Evolutionary conservation across 306 rosid species (phyloP), one percentile per base, ranked within the genome.

Genomic region (Biancaea sappan): DNA sequence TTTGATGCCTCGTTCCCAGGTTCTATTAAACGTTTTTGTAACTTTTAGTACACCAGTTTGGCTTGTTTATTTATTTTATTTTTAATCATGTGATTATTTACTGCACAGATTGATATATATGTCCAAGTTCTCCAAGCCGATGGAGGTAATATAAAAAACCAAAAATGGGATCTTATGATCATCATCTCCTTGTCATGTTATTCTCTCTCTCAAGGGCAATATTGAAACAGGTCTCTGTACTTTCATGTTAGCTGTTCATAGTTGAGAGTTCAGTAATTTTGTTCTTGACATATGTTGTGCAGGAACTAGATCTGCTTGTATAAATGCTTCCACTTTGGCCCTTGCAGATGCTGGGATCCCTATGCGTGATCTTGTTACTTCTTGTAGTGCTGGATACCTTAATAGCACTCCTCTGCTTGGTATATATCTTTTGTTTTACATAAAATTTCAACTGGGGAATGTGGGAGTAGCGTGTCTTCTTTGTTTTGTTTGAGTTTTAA

Each of bases 271-370:
- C 8, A 21, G 24, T 57, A 21, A 32, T 71, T 69, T 41, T 76
- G 25, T 74, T 77, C 44, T 44, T 47, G 48, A 77, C 77, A 69
- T 35, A 52, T 25, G 43, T 63, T 50, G 10, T 72, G 61, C 79
- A 91, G 98, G 98, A 76, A 91, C 98, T 58, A 83, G 98, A 83
- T 91, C 96, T 76, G 97, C 98, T 28, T 94, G 98, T 66, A 89
- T 94, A 69, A 91, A 94, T 81, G 98, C 98, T 82, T 97, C 97
- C 69, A 94, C 92, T 61, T 77, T 94, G 82, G 98, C 98, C 54
- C 97, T 93, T 74, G 93, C 97, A 4, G 96, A 91, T 77, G 97
- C 97, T 71, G 97, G 98, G 73, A 91, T 94, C 71, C 98, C 98
- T 29, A 89, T 94, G 98, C 82, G 87, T 10, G 98, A 94, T 78